Evolutionary conservation across 1,284 basidiomycete genomes (phyloP).

Genomic region (Butyriboletus appendiculatus): DNA sequence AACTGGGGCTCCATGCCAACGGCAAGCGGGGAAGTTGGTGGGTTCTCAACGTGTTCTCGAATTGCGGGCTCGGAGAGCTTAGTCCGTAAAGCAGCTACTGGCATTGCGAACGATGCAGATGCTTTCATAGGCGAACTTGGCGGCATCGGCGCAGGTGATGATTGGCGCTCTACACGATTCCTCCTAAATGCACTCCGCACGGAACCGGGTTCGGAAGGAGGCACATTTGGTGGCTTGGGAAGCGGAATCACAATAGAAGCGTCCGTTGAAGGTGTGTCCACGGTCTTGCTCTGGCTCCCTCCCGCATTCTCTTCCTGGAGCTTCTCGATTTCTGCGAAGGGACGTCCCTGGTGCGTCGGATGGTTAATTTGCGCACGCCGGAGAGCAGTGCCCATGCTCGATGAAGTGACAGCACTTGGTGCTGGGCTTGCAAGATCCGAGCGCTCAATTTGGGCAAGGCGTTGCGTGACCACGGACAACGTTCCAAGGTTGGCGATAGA

Average conservation of each 20-base stretch:
- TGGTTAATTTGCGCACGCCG: slow-evolving; percentile 25
- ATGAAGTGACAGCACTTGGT: slow-evolving; percentile 25
- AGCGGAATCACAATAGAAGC: slow-evolving; percentile 31
- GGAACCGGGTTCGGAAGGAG: slow-evolving; percentile 15
- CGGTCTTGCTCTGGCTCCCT: neutral
- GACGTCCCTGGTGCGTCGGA: slow-evolving; percentile 8
- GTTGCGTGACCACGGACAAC: slow-evolving; percentile 52
- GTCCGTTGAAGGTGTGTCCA: slow-evolving; percentile 26
- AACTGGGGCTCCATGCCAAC: slow-evolving; percentile 18
- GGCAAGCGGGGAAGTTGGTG: slow-evolving; percentile 10
- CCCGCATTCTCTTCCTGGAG: slow-evolving; percentile 14
- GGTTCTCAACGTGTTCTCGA: slow-evolving; percentile 23
- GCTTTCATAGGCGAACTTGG: slow-evolving; percentile 12
- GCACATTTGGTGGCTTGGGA: slow-evolving; percentile 14
- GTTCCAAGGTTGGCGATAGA: slow-evolving; percentile 53
- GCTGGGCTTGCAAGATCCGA: slow-evolving; percentile 24
- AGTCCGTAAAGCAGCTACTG: slow-evolving; percentile 12
- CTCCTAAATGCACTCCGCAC: slow-evolving; percentile 27
- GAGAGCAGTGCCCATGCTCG: slow-evolving; percentile 32
- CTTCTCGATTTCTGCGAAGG: slow-evolving; percentile 30
- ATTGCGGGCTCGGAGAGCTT: slow-evolving; percentile 27
- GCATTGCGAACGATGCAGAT: neutral
- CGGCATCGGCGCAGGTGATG: slow-evolving; percentile 4
- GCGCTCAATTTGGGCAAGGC: slow-evolving; percentile 49
- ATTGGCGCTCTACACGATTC: neutral